Evolutionary conservation across 305 asterid genomes (phyloP).

Genomic region (Fraxinus velutina): DNA sequence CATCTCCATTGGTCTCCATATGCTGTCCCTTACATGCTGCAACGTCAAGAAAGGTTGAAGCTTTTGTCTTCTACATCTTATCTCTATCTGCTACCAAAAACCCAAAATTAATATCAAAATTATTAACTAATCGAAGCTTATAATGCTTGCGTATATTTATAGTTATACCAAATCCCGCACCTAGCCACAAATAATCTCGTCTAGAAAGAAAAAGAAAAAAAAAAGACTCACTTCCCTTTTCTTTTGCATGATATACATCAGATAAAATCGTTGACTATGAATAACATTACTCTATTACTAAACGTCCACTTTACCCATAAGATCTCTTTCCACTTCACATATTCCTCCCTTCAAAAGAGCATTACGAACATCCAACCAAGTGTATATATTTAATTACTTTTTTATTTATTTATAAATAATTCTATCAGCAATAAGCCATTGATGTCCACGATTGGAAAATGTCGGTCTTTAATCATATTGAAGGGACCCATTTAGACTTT

Average conservation of each 20-base stretch:
- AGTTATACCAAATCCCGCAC: not conserved
- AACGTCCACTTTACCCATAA: not conserved
- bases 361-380: not conserved
- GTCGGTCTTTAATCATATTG: not conserved
- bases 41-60: slow-evolving; percentile 2
- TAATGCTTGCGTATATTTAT: not conserved
- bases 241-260: not conserved
- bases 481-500: not conserved
- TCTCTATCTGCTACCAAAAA: not conserved
- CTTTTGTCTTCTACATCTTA: not conserved
- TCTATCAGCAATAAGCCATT: not conserved
- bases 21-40: not conserved
- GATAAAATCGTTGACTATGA: not conserved
- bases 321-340: not conserved
- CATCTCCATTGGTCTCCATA: not conserved
- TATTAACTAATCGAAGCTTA: not conserved
- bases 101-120: not conserved
- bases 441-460: not conserved
- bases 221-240: not conserved
- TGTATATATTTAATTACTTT: not conserved
- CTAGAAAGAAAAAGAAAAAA: not conserved
- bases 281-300: not conserved
- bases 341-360: not conserved
- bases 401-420: not conserved
- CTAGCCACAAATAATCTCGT: not conserved